A percentile compares a stretch with the other conserved stretches of the same genome.
Evolutionary conservation across 495 filamentous ascomycete species (phyloP).

Genomic region (Neurospora intermedia): DNA sequence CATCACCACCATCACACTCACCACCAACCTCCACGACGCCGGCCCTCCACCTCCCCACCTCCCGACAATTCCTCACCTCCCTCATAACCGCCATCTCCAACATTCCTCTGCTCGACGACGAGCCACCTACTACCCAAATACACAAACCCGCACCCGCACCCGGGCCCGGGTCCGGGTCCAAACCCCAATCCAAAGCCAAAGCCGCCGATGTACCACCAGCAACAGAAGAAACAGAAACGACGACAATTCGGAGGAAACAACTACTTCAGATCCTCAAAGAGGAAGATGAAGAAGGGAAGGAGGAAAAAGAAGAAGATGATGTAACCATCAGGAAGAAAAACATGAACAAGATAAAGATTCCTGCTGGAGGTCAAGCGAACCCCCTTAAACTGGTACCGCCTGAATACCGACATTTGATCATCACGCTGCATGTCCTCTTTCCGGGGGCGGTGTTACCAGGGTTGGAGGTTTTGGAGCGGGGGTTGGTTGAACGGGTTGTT

Average conservation of each 20-base stretch:
- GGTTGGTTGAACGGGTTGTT: conserved; percentile 42
- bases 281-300: neutral
- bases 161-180: too few species aligned
- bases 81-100: conserved; percentile 33
- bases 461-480: conserved; percentile 70
- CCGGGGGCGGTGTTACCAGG: conserved; percentile 55
- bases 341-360: too few species aligned
- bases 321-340: too few species aligned
- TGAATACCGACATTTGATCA: conserved; percentile 34
- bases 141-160: too few species aligned
- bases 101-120: conserved; percentile 17
- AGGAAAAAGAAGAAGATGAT: too few species aligned
- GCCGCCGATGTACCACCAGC: too few species aligned
- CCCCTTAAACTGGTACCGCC: conserved; percentile 29
- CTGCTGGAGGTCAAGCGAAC: conserved; percentile 12
- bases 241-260: neutral
- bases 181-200: too few species aligned
- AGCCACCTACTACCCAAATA: neutral
- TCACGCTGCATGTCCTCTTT: conserved; percentile 56
- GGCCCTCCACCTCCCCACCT: conserved; percentile 19
- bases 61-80: conserved; percentile 33
- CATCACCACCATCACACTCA: conserved; percentile 1
- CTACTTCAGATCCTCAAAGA: neutral
- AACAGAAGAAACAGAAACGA: neutral
- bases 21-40: neutral